Evolutionary conservation across 139 green algal genomes (phyloP).

Genomic region (Picochlorum sp.): DNA sequence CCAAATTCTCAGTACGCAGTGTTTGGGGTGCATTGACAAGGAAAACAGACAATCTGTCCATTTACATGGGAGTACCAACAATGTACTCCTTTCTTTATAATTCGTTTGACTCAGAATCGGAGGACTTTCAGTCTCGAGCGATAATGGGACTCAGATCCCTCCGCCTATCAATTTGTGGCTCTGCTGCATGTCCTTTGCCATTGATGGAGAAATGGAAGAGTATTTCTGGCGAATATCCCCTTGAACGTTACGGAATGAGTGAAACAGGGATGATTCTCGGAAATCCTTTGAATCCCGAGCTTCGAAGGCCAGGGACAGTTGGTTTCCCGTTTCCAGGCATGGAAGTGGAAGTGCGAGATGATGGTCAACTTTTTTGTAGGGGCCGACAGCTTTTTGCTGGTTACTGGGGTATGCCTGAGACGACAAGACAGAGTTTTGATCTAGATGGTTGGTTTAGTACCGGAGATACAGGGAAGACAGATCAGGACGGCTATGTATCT

Average conservation of each 20-base stretch:
- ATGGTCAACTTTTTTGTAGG: slow-evolving; percentile 60
- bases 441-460: slow-evolving; percentile 80
- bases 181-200: slow-evolving; percentile 71
- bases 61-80: slow-evolving; percentile 95
- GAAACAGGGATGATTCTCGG: slow-evolving; percentile 94
- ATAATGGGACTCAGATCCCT: slow-evolving; percentile 28
- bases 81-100: slow-evolving; percentile 86
- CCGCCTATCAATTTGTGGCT: slow-evolving; percentile 77
- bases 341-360: slow-evolving; percentile 38
- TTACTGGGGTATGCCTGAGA: slow-evolving; percentile 74
- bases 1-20: slow-evolving; percentile 55
- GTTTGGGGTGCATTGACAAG: slow-evolving; percentile 51
- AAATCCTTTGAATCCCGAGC: slow-evolving; percentile 58
- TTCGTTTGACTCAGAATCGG: slow-evolving; percentile 35
- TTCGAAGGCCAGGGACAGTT: slow-evolving; percentile 57
- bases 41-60: slow-evolving; percentile 30
- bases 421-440: slow-evolving; percentile 70
- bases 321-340: slow-evolving; percentile 60
- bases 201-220: slow-evolving; percentile 61
- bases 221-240: slow-evolving; percentile 23
- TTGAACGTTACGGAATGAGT: slow-evolving; percentile 98
- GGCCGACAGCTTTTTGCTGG: slow-evolving; percentile 69
- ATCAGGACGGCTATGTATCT: slow-evolving; percentile 36
- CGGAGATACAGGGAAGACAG: slow-evolving; percentile 30
- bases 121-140: slow-evolving; percentile 27